Base-by-base conservation (phyloP, 1,284 basidiomycete genomes). In the Bondarzewia mesenterica region DNA sequence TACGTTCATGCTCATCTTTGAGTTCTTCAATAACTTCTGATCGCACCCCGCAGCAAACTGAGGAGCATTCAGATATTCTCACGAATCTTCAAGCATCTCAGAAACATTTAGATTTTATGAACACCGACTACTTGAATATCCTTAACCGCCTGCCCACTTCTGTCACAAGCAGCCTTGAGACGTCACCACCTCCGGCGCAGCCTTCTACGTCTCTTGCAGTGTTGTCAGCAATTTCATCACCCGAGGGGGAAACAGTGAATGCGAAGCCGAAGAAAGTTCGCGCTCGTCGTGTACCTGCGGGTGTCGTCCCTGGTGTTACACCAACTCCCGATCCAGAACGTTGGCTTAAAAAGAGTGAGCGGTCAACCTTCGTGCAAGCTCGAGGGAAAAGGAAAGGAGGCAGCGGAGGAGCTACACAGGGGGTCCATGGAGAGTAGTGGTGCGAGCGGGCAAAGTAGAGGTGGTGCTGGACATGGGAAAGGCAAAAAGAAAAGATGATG, bases 41-140 rank as follows among this genome's bases (percentile, higher is more conserved):
- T 42, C 29, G 40, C 26, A 23, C 20, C 43, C 18, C 40, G 26
- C 60, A 91, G 87, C 70, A 82, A 55, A 83, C 89, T n/a, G 85
- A 92, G 58, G 91, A 93, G 69, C 79, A 89, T 60, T 78, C 84
- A 6, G 91, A 93, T 61, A 82, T 93, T 59, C 71, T 86, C 44
- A 89, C 80, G 50, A 93, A 93, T 65, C 77, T 92, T 49, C 72
- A 78, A 42, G 88, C 90, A 2, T 76, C 89, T 0, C 80, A 89
- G 60, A 73, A 75, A 50, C 87, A 92, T 61, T 76, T 89, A 50
- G 84, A 89, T 58, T 93, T 93, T 68, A 77, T 90, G 61, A 77
- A 75, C 55, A 73, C 77, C 36, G 80, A 76, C 36, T 92, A 80
- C 68, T 70, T 82, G 37, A 76, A 72, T 46, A 72, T 78, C 16